Evolutionary conservation across 1,284 basidiomycete species (phyloP), one percentile per base, ranked within the genome.

Genomic region (Tetrapyrgos nigripes): DNA sequence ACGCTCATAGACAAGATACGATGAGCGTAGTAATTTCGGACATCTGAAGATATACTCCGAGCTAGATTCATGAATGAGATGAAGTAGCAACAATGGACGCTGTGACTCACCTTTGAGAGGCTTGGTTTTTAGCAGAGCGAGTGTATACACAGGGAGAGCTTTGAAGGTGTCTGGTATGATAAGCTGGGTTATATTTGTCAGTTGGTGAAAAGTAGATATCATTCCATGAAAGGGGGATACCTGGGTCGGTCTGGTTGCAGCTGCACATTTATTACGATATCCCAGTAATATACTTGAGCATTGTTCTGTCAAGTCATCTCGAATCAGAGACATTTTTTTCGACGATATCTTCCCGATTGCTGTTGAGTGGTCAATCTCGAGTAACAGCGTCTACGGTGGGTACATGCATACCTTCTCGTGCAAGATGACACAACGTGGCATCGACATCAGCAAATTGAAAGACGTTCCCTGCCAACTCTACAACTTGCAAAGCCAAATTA

Each of bases 121-220:
- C 73, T 98, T 97, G 60, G 86, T 88, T 79, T 99, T 99, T 61
- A 92, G 85, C 61, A 99, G 85, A 5, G 89, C 90, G 5, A 99
- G 80, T 1, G 87, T 85, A 70, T 92, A 97, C 17, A 96, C 80
- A 0, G 96, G 95, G 54, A 99, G 82, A 1, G 92, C 84, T 72
- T 93, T 92, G 82, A 96, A 97, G 1, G 91, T 90, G 75, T 99
- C 97, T 1, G 97, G 97, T 31, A 99, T 86, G 64, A 99, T 93
- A 57, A 98, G 77, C 93, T 97, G 64, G 4, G n/a, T n/a, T n/a
- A n/a, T n/a, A n/a, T n/a, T 9, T 8, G 31, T 8, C 31, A 33
- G 14, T 33, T n/a, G 2, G 19, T 24, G 48, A 28, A 21, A 26
- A 14, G 53, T 53, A 31, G n/a, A 31, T 27, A 50, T 62, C 78